Conservation (phyloP, 106 monocot species). For the Chionographis japonica region DNA sequence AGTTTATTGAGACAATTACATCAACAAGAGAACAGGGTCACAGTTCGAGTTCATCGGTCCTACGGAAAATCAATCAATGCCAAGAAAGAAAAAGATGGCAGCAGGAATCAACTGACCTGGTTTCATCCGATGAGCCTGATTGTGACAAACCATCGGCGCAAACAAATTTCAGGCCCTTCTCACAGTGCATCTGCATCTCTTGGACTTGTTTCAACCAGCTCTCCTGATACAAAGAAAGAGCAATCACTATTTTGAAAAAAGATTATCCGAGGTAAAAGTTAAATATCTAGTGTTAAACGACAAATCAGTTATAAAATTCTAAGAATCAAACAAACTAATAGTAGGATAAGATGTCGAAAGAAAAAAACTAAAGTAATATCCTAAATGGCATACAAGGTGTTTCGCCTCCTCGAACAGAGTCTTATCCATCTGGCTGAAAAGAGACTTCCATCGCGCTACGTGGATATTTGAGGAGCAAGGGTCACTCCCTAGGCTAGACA, state of each 20-base stretch:
- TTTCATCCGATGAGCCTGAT: constrained; percentile 22
- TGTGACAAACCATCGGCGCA: constrained; percentile 14
- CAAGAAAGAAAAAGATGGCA: neutral
- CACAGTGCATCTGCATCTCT: constrained; percentile 70
- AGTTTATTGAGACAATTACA: neutral
- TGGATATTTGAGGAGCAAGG: constrained; percentile 34
- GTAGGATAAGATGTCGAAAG: neutral
- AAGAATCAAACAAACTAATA: too few species aligned
- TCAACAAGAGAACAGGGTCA: neutral
- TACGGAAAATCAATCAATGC: too few species aligned
- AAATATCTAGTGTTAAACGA: too few species aligned
- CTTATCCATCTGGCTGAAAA: constrained; percentile 79
- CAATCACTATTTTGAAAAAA: too few species aligned
- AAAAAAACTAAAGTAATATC: neutral
- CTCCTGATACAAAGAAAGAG: constrained; percentile 43
- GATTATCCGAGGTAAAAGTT: too few species aligned
- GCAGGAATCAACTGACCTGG: constrained; percentile 30
- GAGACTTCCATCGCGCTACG: constrained; percentile 56
- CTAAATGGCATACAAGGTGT: constrained; percentile 58
- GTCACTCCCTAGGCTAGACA: constrained; percentile 31
- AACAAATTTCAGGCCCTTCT: constrained; percentile 58
- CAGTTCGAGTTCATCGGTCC: neutral
- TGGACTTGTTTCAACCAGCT: constrained; percentile 68
- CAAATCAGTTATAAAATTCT: too few species aligned
- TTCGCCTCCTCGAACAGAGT: constrained; percentile 63